Evolutionary conservation across 768 basidiomycete genomes (phyloP), one percentile per base, ranked within the genome.

Genomic region (Phylloporus rhodoxanthus): DNA sequence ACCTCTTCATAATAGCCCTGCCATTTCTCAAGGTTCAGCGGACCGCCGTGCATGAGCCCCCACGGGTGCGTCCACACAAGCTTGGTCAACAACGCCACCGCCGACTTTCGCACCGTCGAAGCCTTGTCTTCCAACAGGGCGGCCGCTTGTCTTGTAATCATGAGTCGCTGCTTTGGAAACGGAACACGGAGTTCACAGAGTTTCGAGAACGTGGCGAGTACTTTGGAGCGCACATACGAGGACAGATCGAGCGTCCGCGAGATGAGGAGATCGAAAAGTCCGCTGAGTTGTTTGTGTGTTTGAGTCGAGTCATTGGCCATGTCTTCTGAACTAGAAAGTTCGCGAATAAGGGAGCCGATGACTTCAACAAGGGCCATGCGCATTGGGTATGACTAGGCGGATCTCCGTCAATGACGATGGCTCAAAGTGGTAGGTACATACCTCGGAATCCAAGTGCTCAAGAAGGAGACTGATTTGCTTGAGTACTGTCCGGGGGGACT

Each of bases 291-390:
- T 59, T 89, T 89, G 64, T 84, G 72, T 1, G 58, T 56, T 34
- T 69, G 67, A 5, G 68, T 68, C 36, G 77, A 74, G 43, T 75
- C 72, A 45, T 74, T 70, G 59, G 78, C 62, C 19, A 71, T 71
- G 36, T 77, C 77, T 17, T 70, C 66, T 3, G 80, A 75, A 17
- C 68, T 62, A 0, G 87, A 81, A 11, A 97, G 78, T 55, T 97
- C 90, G 38, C 76, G 74, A 62, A 98, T 91, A 53, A 98, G 80
- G 51, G 75, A 72, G 5, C 91, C 91, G 34, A 98, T 81, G 50
- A 94, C 79, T 64, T 98, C 95, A 44, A 99, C 80, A 48, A 99
- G 76, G 1, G 92, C 91, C 73, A 92, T 87, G 36, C 96, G 91
- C 84, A 99, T 93, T 0, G 93, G 90, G 63, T 98, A 96, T 0